Base-by-base conservation (phyloP, 1,139 yeast genomes). In the Lodderomyces pseudojiufengensis region DNA sequence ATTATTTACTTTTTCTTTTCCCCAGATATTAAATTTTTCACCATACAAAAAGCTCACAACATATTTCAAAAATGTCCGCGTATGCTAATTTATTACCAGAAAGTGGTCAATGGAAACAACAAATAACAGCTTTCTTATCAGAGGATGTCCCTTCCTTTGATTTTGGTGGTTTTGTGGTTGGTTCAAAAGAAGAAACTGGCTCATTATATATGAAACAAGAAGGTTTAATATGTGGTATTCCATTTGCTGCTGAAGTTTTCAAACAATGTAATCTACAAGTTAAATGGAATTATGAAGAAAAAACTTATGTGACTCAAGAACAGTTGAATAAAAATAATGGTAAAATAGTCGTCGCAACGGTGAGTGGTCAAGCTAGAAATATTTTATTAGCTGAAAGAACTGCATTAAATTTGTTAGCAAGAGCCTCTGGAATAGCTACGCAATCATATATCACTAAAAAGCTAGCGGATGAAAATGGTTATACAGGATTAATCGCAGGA, bases 101-200 rank as follows among this genome's bases (percentile, higher is more conserved):
- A 13, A 78, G 73, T 43, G 92, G 95, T 4, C 63, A 64, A 34
- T 88, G 97, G 97, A 86, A 79, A 55, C 74, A 74, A 38, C 82
- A 81, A 44, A 78, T 90, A 44, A 78, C 88, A 10, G 71, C 65
- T 29, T 90, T 85, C 80, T 67, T 90, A 18, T 66, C 75, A 4
- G 97, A 90, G 53, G 97, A 90, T 53, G 94, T 84, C 4, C 97
- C 97, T 1, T 80, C 95, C 0, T 90, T 90, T 52, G 97, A 90
- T 57, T 84, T 81, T 49, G 97, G 97, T 26, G 97, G 95, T 2
- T 87, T 65, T 54, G 97, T 90, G 1, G 97, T 90, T n/a, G 97
- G 97, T 5, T 72, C 74, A 41, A 80, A 73, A 36, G 52, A 49
- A 8, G 85, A 85, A 54, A 70, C 79, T 1, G 97, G 95, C 2